These are phyloP conservation scores for Cylindrotheca fusiformis DNA, from an alignment of 108 stramenopile genomes.

Conservation along the genomic window DNA sequence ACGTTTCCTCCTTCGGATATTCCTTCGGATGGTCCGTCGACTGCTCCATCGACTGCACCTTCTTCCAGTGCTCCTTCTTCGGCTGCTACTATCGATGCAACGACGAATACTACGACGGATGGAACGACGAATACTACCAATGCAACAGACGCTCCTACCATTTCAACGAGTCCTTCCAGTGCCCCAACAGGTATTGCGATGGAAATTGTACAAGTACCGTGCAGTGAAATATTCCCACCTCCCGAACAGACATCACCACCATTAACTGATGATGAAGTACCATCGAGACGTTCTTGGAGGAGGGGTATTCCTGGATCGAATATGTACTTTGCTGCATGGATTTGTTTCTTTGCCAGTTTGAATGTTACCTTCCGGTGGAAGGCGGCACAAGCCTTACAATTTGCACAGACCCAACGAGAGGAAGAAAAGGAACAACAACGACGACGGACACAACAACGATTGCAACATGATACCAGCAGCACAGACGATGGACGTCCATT, in stretches of 20 bases:
- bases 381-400: constrained; percentile 63
- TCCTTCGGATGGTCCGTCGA: too few relatives aligned
- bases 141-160: neutral
- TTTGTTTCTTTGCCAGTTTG: constrained; percentile 41
- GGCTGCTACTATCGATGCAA: too few relatives aligned
- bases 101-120: neutral
- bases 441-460: neutral
- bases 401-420: constrained; percentile 56
- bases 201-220: constrained; percentile 12
- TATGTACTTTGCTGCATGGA: constrained; percentile 56
- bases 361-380: constrained; percentile 68
- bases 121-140: constrained; percentile 1
- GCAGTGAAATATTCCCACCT: constrained; percentile 4
- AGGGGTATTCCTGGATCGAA: constrained; percentile 55
- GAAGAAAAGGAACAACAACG: constrained; percentile 13
- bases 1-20: too few relatives aligned
- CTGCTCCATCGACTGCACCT: too few relatives aligned
- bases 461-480: neutral
- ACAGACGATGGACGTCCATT: neutral
- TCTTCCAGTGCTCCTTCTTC: too few relatives aligned
- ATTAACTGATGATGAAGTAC: too few relatives aligned
- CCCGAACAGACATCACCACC: too few relatives aligned
- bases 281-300: neutral
- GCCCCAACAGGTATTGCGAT: neutral
- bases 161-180: neutral